phyloP scores from a whole-genome alignment of 1,139 yeast species.

The Kodamaea ohmeri region DNA sequence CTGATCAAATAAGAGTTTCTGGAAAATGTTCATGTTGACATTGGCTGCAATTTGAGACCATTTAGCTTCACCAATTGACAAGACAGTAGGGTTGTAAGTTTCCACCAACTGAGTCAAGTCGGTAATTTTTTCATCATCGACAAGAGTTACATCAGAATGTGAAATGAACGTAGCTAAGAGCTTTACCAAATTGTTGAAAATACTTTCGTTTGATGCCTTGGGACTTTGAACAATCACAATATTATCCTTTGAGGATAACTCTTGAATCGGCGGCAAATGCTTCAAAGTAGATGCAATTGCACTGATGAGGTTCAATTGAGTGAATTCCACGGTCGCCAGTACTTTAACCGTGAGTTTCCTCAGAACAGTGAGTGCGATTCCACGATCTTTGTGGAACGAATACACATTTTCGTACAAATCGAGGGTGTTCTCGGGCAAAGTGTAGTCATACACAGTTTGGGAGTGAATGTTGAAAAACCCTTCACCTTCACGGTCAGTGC shows the following conservation, averaged over 20 bases:
- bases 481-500: conserved; percentile 9
- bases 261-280: conserved; percentile 51
- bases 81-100: conserved; percentile 22
- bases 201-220: conserved; percentile 18
- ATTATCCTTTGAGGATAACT: conserved; percentile 39
- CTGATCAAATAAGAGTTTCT: conserved; percentile 18
- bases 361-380: conserved; percentile 33
- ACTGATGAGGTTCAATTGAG: conserved; percentile 62
- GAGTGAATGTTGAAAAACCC: conserved; percentile 8
- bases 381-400: conserved; percentile 35
- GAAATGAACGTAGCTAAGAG: conserved; percentile 31
- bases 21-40: conserved; percentile 14
- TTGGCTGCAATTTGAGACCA: conserved; percentile 13
- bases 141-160: conserved; percentile 19
- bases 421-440: conserved; percentile 2
- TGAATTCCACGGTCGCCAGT: conserved; percentile 36
- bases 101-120: conserved; percentile 15
- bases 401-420: conserved; percentile 29
- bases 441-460: conserved; percentile 7
- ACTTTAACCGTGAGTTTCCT: conserved; percentile 22
- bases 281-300: conserved; percentile 61
- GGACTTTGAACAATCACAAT: conserved; percentile 36
- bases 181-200: conserved; percentile 30
- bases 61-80: conserved; percentile 20
- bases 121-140: conserved; percentile 12